Conservation (phyloP, 179 eudicot genomes). For the Silene noctiflora region DNA sequence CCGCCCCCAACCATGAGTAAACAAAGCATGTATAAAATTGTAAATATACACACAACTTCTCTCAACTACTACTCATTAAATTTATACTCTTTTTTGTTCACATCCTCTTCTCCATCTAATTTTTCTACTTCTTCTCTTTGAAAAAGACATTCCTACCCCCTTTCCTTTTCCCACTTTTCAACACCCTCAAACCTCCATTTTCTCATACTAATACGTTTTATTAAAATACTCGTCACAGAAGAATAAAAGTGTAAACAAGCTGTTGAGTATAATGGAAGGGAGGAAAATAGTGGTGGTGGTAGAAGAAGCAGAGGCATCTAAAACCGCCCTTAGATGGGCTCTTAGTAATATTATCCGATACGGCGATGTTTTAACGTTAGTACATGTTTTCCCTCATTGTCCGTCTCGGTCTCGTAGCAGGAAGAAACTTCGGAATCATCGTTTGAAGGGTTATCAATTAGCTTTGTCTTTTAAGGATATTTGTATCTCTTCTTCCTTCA, state of each 20-base stretch:
- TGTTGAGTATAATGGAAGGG: constrained; percentile 32
- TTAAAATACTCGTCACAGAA: background rate
- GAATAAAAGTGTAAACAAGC: background rate
- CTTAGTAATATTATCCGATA: constrained; percentile 64
- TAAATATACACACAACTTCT: background rate
- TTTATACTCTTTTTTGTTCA: constrained; percentile 1
- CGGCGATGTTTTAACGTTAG: constrained; percentile 72
- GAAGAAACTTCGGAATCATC: constrained; percentile 49
- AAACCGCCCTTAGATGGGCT: constrained; percentile 72
- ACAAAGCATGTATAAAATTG: too few relatives aligned
- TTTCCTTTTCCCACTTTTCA: too few relatives aligned
- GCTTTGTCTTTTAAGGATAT: constrained; percentile 86
- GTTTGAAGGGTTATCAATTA: constrained; percentile 68
- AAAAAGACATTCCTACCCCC: background rate
- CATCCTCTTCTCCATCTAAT: background rate
- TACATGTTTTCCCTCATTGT: constrained; percentile 52
- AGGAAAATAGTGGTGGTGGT: constrained; percentile 81
- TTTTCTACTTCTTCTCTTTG: background rate
- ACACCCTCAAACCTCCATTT: background rate
- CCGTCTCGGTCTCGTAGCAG: constrained; percentile 37
- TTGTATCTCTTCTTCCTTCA: constrained; percentile 57
- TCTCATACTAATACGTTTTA: background rate
- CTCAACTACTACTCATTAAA: background rate
- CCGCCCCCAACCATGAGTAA: background rate
- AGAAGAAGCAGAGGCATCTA: constrained; percentile 73